Base-by-base conservation (phyloP, 2,329 filamentous ascomycete species). In the Teratosphaeria viscida region DNA sequence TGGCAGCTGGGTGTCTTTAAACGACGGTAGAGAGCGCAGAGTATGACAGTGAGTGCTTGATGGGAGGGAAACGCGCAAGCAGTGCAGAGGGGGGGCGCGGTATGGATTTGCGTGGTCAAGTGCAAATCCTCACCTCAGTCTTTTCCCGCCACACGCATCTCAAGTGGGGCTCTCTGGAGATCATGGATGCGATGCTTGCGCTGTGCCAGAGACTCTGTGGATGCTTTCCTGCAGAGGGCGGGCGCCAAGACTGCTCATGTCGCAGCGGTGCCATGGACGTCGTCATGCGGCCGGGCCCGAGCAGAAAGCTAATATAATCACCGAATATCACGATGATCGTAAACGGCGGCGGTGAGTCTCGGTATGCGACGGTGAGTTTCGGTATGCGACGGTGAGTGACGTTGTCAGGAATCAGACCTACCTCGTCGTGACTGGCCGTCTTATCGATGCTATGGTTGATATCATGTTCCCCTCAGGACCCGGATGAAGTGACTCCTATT, bases 301-400 rank as follows among this genome's bases (percentile, higher is more conserved):
- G 54, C 62, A 26, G 57, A 1, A 66, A 11, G 27, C 29, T 54
- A 32, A 32, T 32, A 54, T 5, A 54, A 32, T 11, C 1, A 23
- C 2, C 23, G 23, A 23, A 23, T 23, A n/a, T 19, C 52, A 32
- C 34, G 3, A 35, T 29, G 3, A n/a, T 32, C 52, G 5, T 35
- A 23, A 1, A 23, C 23, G 23, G 23, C 23, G 23, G 23, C 52
- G 32, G 27, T 23, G 27, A n/a, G 14, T 5, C 3, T 29, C 52
- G 52, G 32, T 35, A n/a, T 49, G 43, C 19, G n/a, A 19, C 19
- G 5, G 16, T 23, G 27, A n/a, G 14, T 5, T 23, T 29, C 52
- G 52, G 32, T 35, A n/a, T 49, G 43, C 19, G n/a, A 19, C 19
- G 5, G 16, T 23, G 16, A 39, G 43, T 1, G 35, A 39, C 43